phyloP scores from a whole-genome alignment of 2,329 filamentous ascomycete species.

The Rutstroemia sp. region DNA sequence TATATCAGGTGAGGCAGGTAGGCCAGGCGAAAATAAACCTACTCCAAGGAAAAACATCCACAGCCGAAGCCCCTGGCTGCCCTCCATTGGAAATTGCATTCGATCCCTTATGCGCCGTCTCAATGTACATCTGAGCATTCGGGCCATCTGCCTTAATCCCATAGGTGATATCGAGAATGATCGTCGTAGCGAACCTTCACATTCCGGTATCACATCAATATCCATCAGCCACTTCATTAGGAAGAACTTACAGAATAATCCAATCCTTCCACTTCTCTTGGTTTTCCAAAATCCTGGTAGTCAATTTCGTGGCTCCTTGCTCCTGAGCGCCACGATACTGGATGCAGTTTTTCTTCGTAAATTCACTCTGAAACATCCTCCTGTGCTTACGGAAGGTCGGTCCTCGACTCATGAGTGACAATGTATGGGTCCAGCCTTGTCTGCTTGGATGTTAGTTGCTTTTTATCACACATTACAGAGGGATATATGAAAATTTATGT shows the following conservation, averaged over 20 bases:
- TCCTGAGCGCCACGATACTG: conserved; percentile 27
- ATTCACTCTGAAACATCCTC: conserved; percentile 37
- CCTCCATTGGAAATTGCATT: conserved; percentile 23
- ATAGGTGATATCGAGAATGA: conserved; percentile 38
- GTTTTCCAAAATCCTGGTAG: neutral
- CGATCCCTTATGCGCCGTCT: conserved; percentile 30
- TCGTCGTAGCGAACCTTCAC: conserved; percentile 33
- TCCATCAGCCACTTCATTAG: neutral
- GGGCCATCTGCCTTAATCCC: conserved; percentile 34
- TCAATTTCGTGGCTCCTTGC: conserved; percentile 24
- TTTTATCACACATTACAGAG: neutral
- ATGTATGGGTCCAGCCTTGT: conserved; percentile 38
- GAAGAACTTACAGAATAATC: neutral
- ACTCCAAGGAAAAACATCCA: conserved; percentile 39
- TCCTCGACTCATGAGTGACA: conserved; percentile 38
- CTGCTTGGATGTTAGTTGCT: neutral
- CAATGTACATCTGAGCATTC: conserved; percentile 33
- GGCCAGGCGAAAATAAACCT: neutral
- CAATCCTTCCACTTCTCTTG: neutral
- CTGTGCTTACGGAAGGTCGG: conserved; percentile 36
- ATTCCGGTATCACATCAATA: neutral
- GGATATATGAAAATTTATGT: neutral
- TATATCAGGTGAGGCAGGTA: neutral
- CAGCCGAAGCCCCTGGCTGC: conserved; percentile 30
- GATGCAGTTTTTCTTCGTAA: conserved; percentile 34